Evolutionary conservation across 148 eudicot genomes (phyloP), one percentile per base, ranked within the genome.

Genomic region (Persicaria maculosa): DNA sequence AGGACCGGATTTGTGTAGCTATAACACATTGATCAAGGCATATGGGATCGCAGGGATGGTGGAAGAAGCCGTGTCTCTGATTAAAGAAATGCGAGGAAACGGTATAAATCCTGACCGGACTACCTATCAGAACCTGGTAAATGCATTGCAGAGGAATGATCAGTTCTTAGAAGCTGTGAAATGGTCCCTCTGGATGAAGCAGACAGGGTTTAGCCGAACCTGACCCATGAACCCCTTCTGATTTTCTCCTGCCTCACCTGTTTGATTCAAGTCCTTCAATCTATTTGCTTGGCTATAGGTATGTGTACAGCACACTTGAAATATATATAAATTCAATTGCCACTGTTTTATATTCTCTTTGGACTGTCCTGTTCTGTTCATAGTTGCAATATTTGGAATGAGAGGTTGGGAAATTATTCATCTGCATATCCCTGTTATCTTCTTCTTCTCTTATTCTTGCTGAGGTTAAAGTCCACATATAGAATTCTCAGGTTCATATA

Each of bases 121-220:
- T 19, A 92, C 98, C 7, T 94, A 91, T 77, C 72, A 64, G 47
- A 94, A 88, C 77, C 80, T 91, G 79, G 85, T 94, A 57, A 71
- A 74, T 73, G 91, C 97, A 11, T 68, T 94, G 64, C 85, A 76
- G 68, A 91, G 82, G 80, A 94, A 94, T 82, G 97, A 94, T 71
- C 85, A 77, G 87, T 80, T 88, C 79, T 83, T 94, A 45, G 98
- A 94, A 81, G 93, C 97, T 80, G 97, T 94, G 62, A 94, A 86
- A 83, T 94, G 98, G 98, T 94, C 98, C 17, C 81, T 94, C 86
- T 94, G 93, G 97, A 92, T 94, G 97, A 94, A 92, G 86, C 96
- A 94, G 81, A 79, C 86, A 77, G 96, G 93, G 9, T 74, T 93
- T 46, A 74, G 78, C 76, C 81, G 81, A 80, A 65, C 47, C 46